phyloP scores from a whole-genome alignment of 2,329 filamentous ascomycete genomes.

The Penicillium vulpinum region DNA sequence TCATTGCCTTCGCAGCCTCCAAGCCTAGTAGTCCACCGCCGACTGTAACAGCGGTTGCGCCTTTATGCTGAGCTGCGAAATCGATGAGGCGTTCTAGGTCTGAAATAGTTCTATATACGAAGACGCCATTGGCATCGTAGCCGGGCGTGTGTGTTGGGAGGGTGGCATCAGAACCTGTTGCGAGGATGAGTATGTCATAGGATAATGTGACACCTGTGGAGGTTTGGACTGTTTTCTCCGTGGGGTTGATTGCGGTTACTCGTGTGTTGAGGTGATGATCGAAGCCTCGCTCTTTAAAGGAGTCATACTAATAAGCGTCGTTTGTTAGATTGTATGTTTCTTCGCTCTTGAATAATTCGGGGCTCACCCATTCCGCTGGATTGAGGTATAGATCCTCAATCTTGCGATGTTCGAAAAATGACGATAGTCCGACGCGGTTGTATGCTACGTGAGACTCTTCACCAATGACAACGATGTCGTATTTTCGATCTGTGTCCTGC shows the following conservation, averaged over 20 bases:
- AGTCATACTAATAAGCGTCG: slow-evolving; percentile 57
- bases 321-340: not conserved
- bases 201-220: slow-evolving; percentile 67
- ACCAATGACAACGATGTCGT: slow-evolving; percentile 80
- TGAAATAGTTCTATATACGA: slow-evolving; percentile 84
- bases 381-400: slow-evolving; percentile 89
- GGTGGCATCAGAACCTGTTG: slow-evolving; percentile 82
- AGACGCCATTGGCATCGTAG: slow-evolving; percentile 77
- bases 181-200: slow-evolving; percentile 80
- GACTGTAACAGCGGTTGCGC: slow-evolving; percentile 71
- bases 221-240: slow-evolving; percentile 67
- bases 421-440: slow-evolving; percentile 85
- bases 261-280: slow-evolving; percentile 74
- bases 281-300: slow-evolving; percentile 66
- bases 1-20: slow-evolving; percentile 89
- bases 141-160: slow-evolving; percentile 72
- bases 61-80: slow-evolving; percentile 67
- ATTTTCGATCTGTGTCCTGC: slow-evolving; percentile 74
- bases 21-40: slow-evolving; percentile 82
- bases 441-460: slow-evolving; percentile 87
- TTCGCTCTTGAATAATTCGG: not conserved
- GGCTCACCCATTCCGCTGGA: slow-evolving; percentile 72
- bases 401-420: slow-evolving; percentile 81
- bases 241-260: slow-evolving; percentile 66
- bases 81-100: slow-evolving; percentile 76